Evolutionary conservation across 2,329 filamentous ascomycete genomes (phyloP).

Genomic region (Exophiala sp.): DNA sequence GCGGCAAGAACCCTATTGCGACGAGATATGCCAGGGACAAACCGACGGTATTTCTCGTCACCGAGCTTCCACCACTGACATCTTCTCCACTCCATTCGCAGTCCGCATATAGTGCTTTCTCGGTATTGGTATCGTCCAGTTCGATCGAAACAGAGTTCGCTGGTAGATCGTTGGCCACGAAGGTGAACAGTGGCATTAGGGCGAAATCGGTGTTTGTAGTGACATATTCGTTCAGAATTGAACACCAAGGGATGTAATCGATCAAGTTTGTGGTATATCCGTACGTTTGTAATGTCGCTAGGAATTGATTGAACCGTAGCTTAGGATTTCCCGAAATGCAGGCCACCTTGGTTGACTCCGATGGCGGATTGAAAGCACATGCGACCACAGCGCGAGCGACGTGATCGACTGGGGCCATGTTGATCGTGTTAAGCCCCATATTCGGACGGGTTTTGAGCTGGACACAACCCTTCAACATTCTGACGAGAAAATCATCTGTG

Average conservation of each 20-base stretch:
- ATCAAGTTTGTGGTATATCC: conserved; percentile 68
- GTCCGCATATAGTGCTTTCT: conserved; percentile 61
- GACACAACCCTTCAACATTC: conserved; percentile 81
- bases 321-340: conserved; percentile 79
- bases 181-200: conserved; percentile 71
- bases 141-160: conserved; percentile 67
- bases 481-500: conserved; percentile 86
- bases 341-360: conserved; percentile 54
- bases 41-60: conserved; percentile 60
- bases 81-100: conserved; percentile 57
- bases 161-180: conserved; percentile 68
- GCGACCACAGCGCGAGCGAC: conserved; percentile 79
- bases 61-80: conserved; percentile 53
- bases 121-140: conserved; percentile 69
- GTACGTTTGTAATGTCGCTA: conserved; percentile 66
- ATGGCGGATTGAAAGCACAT: conserved; percentile 60
- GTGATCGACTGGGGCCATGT: conserved; percentile 81
- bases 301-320: conserved; percentile 72
- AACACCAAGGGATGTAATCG: conserved; percentile 66
- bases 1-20: conserved; percentile 59
- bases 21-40: conserved; percentile 63
- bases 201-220: conserved; percentile 61
- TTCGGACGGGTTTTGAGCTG: conserved; percentile 70
- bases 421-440: conserved; percentile 76
- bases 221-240: conserved; percentile 65